These are phyloP conservation scores for Triglochin maritima DNA, from an alignment of 106 monocot genomes.

Conservation along the genomic window DNA sequence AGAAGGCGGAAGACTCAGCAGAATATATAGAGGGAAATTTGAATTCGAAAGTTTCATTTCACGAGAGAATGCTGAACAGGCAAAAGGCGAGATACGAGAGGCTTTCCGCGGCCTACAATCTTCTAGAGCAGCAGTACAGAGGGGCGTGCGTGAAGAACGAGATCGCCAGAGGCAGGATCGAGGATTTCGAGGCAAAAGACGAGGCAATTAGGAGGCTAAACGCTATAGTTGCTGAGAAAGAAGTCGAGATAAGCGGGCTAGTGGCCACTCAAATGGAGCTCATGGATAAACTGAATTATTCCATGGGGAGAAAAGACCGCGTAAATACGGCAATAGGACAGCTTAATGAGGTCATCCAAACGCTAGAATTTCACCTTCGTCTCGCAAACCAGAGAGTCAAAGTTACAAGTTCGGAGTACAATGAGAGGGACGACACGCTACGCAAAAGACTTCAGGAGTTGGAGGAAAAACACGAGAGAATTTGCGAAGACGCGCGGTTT, in stretches of 20 bases:
- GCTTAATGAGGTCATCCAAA: conserved; percentile 29
- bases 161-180: neutral
- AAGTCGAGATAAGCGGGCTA: neutral
- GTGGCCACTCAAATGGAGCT: neutral
- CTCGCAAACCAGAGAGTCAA: conserved; percentile 59
- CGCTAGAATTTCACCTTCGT: conserved; percentile 47
- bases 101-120: neutral
- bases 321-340: conserved; percentile 16
- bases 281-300: conserved; percentile 24
- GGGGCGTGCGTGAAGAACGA: neutral
- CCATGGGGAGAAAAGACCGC: conserved; percentile 22
- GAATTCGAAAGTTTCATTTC: neutral
- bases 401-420: conserved; percentile 48
- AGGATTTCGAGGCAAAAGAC: neutral
- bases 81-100: neutral
- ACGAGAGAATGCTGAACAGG: neutral
- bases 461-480: conserved; percentile 10
- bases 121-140: neutral
- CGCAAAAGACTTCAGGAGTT: conserved; percentile 20
- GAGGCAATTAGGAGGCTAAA: neutral
- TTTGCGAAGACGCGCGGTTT: conserved; percentile 20
- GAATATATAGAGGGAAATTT: neutral
- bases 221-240: neutral
- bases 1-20: neutral
- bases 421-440: conserved; percentile 38